Percentiles rank a stretch among this genome's conserved stretches.
phyloP scores from a whole-genome alignment of 495 filamentous ascomycete genomes.

The Aspergillus funiculosus region DNA sequence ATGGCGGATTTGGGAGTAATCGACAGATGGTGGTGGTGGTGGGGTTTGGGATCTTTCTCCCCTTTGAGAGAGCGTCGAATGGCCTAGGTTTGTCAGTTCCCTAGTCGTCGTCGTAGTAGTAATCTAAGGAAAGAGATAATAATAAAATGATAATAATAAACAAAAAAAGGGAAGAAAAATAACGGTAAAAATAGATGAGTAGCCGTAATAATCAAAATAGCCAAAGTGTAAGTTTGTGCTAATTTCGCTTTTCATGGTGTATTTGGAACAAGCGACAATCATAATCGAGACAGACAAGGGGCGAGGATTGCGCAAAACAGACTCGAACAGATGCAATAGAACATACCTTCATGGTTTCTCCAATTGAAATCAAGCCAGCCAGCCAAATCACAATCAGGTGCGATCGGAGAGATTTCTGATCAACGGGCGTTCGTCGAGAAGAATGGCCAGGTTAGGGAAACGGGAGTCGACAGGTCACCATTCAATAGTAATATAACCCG shows the following conservation, averaged over 20 bases:
- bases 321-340: too few relatives aligned
- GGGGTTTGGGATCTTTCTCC: conserved; percentile 68
- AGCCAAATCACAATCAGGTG: neutral
- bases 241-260: conserved; percentile 15
- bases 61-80: conserved; percentile 82
- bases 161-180: neutral
- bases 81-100: conserved; percentile 46
- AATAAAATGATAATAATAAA: conserved; percentile 3
- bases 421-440: neutral
- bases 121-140: conserved; percentile 12
- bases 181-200: neutral
- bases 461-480: conserved; percentile 19
- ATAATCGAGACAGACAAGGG: conserved; percentile 20
- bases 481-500: conserved; percentile 31
- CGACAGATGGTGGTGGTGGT: conserved; percentile 74
- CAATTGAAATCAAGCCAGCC: conserved; percentile 5
- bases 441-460: conserved; percentile 1
- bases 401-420: neutral
- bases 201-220: neutral
- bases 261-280: conserved; percentile 15
- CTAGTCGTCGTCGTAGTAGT: conserved; percentile 13
- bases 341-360: conserved; percentile 26
- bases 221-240: too few relatives aligned
- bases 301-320: conserved; percentile 3
- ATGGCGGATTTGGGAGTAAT: conserved; percentile 91